phyloP scores from a whole-genome alignment of 176 grass and related monocot species.

The Ampelocalamus luodianensis region DNA sequence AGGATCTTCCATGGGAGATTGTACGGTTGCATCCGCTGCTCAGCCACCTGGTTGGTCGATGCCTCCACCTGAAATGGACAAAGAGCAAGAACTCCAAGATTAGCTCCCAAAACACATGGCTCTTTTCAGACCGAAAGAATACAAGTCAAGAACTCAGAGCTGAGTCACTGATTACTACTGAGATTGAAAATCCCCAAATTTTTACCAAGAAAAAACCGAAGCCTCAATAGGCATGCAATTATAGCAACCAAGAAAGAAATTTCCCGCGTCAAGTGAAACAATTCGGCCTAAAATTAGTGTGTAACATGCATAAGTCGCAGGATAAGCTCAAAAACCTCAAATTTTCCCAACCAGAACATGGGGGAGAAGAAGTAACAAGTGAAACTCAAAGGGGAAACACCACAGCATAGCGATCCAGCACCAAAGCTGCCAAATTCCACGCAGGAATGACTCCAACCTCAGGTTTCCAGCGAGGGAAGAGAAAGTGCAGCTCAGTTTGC shows the following conservation, averaged over 20 bases:
- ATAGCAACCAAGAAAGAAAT: not conserved
- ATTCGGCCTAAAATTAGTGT: not conserved
- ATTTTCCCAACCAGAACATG: not conserved
- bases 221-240: not conserved
- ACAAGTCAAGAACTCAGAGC: not conserved
- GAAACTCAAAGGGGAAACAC: not conserved
- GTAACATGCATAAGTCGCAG: too few species aligned
- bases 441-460: not conserved
- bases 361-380: not conserved
- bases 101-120: not conserved
- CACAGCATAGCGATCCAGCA: not conserved
- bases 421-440: not conserved
- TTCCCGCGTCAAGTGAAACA: not conserved
- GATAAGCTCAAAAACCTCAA: not conserved
- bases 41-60: constrained; percentile 79
- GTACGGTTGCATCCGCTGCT: constrained; percentile 78
- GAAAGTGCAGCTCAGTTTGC: not conserved
- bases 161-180: constrained; percentile 2
- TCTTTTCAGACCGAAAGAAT: not conserved
- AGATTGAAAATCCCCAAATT: not conserved
- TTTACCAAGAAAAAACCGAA: not conserved
- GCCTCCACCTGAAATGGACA: constrained; percentile 78
- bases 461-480: not conserved
- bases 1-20: constrained; percentile 86
- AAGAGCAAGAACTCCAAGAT: constrained; percentile 20